These are phyloP conservation scores for Sclerotinia borealis DNA, from an alignment of 2,329 filamentous ascomycete species.

Conservation along the genomic window DNA sequence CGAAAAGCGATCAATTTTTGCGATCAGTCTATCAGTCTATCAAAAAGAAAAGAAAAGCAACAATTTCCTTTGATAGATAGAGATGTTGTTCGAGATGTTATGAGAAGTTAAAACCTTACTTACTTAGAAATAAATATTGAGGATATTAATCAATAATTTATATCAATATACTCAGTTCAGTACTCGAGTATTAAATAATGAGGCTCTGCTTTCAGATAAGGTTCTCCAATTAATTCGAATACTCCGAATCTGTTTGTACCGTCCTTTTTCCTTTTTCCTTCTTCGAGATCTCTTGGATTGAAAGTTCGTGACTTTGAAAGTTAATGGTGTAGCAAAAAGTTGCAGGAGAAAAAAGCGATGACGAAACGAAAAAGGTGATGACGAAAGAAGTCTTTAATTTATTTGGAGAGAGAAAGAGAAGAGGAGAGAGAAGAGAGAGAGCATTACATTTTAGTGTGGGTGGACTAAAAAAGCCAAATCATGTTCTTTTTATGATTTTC, in stretches of 20 bases:
- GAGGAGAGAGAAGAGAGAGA: not conserved
- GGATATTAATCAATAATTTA: not conserved
- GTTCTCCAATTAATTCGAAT: not conserved
- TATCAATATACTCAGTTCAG: not conserved
- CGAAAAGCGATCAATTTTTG: not conserved
- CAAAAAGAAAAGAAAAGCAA: not conserved
- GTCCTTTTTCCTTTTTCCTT: no score
- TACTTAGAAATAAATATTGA: not conserved
- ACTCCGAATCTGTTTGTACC: not conserved
- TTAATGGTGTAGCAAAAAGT: not conserved
- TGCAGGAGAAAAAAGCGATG: not conserved
- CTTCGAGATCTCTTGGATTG: not conserved
- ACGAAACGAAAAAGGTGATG: not conserved
- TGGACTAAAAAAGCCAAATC: not conserved
- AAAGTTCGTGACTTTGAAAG: not conserved
- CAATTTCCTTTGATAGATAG: not conserved
- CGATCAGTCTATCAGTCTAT: not conserved
- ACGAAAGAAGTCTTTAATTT: not conserved
- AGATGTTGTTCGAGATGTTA: not conserved
- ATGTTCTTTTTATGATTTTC: not conserved
- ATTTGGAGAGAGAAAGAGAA: no score
- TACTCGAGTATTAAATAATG: not conserved
- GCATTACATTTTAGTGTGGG: not conserved
- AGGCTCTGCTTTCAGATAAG: not conserved
- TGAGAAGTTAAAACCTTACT: no score